phyloP scores from a whole-genome alignment of 176 grass and related monocot genomes.

The Triticum urartu region DNA sequence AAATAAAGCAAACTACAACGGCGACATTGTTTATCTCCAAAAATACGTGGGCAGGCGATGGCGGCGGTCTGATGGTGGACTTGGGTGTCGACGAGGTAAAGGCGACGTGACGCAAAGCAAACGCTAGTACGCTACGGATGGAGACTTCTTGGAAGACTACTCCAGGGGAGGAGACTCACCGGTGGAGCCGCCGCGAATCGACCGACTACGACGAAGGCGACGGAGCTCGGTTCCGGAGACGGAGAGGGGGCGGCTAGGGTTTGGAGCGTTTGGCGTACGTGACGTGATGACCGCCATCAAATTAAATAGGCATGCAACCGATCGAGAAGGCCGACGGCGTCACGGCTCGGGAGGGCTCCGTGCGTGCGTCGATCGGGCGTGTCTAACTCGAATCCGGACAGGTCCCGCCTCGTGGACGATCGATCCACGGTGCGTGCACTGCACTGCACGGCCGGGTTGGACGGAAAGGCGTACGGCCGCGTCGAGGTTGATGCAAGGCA shows the following conservation, averaged over 20 bases:
- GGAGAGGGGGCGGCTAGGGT: background rate
- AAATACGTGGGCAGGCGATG: too few relatives aligned
- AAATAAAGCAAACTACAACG: too few relatives aligned
- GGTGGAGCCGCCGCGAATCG: background rate
- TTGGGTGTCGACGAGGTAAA: background rate
- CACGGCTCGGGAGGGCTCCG: too few relatives aligned
- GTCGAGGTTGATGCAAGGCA: background rate
- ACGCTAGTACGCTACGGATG: too few relatives aligned
- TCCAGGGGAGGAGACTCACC: background rate
- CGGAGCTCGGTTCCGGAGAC: background rate
- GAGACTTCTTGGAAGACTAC: too few relatives aligned
- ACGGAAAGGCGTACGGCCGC: background rate
- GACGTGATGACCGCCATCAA: background rate
- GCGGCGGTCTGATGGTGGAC: background rate
- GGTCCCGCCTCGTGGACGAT: too few relatives aligned
- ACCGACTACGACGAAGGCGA: background rate
- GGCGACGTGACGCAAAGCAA: background rate
- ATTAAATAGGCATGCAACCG: background rate
- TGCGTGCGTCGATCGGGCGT: too few relatives aligned
- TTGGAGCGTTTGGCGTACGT: background rate
- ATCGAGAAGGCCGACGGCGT: too few relatives aligned
- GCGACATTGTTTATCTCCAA: background rate
- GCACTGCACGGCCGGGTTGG: too few relatives aligned
- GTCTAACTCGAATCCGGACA: background rate
- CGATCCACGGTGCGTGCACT: too few relatives aligned